Evolutionary conservation across 257 asterid genomes (phyloP).

Genomic region (Solanum bulbocastanum): DNA sequence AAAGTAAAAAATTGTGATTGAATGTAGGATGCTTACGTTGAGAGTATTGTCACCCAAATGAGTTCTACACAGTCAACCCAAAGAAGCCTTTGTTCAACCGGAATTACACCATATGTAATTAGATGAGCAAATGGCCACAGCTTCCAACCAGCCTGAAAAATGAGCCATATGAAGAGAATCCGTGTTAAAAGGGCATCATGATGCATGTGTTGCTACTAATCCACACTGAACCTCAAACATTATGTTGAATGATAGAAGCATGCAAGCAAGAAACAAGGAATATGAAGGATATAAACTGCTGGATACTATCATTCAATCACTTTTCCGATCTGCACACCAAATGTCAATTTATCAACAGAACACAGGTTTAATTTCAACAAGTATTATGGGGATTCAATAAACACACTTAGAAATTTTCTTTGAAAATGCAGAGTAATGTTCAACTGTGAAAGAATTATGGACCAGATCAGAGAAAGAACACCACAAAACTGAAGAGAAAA

Average conservation of each 20-base stretch:
- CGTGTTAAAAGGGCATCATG: not conserved
- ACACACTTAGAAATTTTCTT: not conserved
- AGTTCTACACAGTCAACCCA: constrained; percentile 53
- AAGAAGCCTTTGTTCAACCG: constrained; percentile 40
- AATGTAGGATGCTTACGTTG: constrained; percentile 26
- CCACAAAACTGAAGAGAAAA: not conserved
- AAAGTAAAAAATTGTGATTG: not conserved
- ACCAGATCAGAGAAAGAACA: not conserved
- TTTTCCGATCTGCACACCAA: not conserved
- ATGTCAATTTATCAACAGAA: not conserved
- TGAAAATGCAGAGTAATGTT: not conserved
- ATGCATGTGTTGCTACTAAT: not conserved
- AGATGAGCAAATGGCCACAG: constrained; percentile 53
- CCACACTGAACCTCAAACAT: too few relatives aligned
- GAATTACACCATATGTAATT: constrained; percentile 36
- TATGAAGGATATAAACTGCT: not conserved
- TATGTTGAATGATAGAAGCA: not conserved
- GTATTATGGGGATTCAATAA: not conserved
- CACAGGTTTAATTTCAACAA: not conserved
- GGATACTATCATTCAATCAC: not conserved
- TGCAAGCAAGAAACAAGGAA: not conserved
- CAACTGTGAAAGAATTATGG: not conserved
- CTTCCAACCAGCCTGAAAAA: constrained; percentile 48
- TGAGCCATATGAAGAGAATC: not conserved
- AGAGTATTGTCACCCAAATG: constrained; percentile 45